phyloP scores from a whole-genome alignment of 208 protist genomes.

The Leptomonas seymouri region DNA sequence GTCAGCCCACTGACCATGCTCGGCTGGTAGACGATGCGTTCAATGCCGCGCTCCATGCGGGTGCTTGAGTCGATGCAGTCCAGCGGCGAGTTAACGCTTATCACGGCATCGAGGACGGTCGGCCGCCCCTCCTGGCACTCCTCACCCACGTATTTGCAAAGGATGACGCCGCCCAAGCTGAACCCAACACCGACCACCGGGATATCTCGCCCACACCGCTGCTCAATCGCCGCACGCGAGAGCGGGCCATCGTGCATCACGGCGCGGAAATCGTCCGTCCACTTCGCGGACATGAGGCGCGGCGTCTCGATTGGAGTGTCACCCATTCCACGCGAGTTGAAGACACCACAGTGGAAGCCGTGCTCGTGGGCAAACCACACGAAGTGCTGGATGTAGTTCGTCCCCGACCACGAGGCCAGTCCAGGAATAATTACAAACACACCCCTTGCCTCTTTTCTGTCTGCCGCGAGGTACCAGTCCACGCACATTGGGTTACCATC shows the following conservation, averaged over 20 bases:
- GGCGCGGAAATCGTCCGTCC: conserved; percentile 66
- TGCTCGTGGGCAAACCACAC: conserved; percentile 42
- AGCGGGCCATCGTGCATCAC: conserved; percentile 36
- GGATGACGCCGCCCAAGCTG: conserved; percentile 75
- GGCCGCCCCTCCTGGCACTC: conserved; percentile 33
- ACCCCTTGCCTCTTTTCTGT: conserved; percentile 27
- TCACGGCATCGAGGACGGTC: conserved; percentile 39
- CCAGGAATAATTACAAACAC: conserved; percentile 74
- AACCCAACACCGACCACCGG: conserved; percentile 64
- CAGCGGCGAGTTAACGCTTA: conserved; percentile 62
- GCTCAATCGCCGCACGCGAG: conserved; percentile 24
- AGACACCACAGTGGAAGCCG: conserved; percentile 69
- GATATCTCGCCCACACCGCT: conserved; percentile 29
- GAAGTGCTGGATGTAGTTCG: conserved; percentile 79
- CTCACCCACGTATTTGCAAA: conserved; percentile 67
- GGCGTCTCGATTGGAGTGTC: conserved; percentile 69
- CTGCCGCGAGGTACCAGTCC: conserved; percentile 54
- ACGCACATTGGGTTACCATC: conserved; percentile 77
- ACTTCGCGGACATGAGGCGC: conserved; percentile 64
- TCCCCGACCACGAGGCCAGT: conserved; percentile 69
- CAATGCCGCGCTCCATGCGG: conserved; percentile 28
- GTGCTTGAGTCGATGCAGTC: conserved; percentile 48
- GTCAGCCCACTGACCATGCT: conserved; percentile 53
- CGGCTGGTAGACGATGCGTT: conserved; percentile 54
- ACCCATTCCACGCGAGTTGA: conserved; percentile 73